Evolutionary conservation across 108 stramenopile species (phyloP).

Genomic region (Discostella stelligeroides): DNA sequence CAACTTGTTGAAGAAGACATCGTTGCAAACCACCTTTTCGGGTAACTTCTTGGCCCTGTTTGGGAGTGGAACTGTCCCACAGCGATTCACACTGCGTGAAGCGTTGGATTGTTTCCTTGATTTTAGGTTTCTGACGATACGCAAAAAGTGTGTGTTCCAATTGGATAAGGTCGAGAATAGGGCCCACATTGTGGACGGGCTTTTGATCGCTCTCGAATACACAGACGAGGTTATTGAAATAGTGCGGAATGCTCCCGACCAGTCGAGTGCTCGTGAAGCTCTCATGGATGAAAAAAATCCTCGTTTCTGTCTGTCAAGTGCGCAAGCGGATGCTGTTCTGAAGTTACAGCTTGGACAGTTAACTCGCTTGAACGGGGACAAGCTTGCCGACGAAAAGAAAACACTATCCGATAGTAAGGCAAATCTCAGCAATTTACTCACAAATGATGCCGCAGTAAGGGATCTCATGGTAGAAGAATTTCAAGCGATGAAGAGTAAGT

Average conservation of each 20-base stretch:
- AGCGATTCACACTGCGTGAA: slow-evolving; percentile 88
- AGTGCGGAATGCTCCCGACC: slow-evolving; percentile 75
- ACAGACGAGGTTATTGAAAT: slow-evolving; percentile 91
- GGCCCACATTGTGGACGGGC: slow-evolving; percentile 92
- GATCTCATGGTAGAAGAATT: slow-evolving; percentile 85
- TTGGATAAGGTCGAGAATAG: slow-evolving; percentile 83
- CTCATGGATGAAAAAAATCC: slow-evolving; percentile 61
- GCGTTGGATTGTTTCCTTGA: slow-evolving; percentile 90
- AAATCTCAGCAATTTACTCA: slow-evolving; percentile 58
- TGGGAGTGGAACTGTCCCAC: slow-evolving; percentile 73
- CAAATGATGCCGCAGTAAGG: slow-evolving; percentile 78
- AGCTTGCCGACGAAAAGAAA: slow-evolving; percentile 75
- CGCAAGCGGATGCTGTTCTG: slow-evolving; percentile 93
- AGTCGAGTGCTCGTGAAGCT: slow-evolving; percentile 59
- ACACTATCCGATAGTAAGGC: slow-evolving; percentile 57
- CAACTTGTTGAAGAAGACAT: slow-evolving; percentile 94
- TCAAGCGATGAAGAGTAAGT: slow-evolving; percentile 66
- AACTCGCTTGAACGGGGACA: slow-evolving; percentile 86
- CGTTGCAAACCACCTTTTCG: slow-evolving; percentile 90
- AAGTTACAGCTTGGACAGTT: slow-evolving; percentile 90
- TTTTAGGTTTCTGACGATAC: slow-evolving; percentile 93
- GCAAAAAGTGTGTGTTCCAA: slow-evolving; percentile 76
- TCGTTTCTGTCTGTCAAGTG: slow-evolving; percentile 58
- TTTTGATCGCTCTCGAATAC: slow-evolving; percentile 73
- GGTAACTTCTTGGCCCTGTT: slow-evolving; percentile 93